Conservation (phyloP, 768 basidiomycete genomes). For the Boletus rufocinnamomeus region DNA sequence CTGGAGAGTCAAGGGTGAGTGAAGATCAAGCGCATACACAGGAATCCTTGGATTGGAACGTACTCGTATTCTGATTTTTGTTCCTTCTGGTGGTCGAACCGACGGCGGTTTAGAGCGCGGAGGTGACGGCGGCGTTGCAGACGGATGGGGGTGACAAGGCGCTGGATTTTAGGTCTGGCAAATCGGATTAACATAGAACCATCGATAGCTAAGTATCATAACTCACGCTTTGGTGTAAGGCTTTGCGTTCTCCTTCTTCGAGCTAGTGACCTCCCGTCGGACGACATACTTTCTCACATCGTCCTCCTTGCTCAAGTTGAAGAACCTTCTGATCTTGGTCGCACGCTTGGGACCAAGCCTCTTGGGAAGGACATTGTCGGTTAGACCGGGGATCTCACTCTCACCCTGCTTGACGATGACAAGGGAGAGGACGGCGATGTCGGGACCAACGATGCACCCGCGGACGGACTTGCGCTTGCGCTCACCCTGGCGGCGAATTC, state of each 20-base stretch:
- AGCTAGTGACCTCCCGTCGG: slow-evolving; percentile 82
- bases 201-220: neutral
- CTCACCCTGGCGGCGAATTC: slow-evolving; percentile 87
- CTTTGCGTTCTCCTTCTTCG: slow-evolving; percentile 89
- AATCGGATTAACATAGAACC: slow-evolving; percentile 1
- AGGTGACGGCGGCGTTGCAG: slow-evolving; percentile 97
- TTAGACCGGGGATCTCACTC: slow-evolving; percentile 84
- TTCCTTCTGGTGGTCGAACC: slow-evolving; percentile 90
- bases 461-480: slow-evolving; percentile 99
- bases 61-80: slow-evolving; percentile 94
- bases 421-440: slow-evolving; percentile 92
- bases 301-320: slow-evolving; percentile 97
- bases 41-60: slow-evolving; percentile 22
- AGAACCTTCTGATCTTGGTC: slow-evolving; percentile 96
- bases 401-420: slow-evolving; percentile 98
- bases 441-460: slow-evolving; percentile 96
- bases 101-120: slow-evolving; percentile 82
- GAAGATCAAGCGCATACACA: neutral
- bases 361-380: slow-evolving; percentile 92
- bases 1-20: slow-evolving; percentile 33
- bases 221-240: slow-evolving; percentile 96
- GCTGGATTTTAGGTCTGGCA: slow-evolving; percentile 90
- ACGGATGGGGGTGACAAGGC: slow-evolving; percentile 91
- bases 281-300: slow-evolving; percentile 98
- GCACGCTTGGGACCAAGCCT: slow-evolving; percentile 96